These are phyloP conservation scores for Schizonepeta tenuifolia DNA, from an alignment of 257 asterid species.

Conservation along the genomic window DNA sequence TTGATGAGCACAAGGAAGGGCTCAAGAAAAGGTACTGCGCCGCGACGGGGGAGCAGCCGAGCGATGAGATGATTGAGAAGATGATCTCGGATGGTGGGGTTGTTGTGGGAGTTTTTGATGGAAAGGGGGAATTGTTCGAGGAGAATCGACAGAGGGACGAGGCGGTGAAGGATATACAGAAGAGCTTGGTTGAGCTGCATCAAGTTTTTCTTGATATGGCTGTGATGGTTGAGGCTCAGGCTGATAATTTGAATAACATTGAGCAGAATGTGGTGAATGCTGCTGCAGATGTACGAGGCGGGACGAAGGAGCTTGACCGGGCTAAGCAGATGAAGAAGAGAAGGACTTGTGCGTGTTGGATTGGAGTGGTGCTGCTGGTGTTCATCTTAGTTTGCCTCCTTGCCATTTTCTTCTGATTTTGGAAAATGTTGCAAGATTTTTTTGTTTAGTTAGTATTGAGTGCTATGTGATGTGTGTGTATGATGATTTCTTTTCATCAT, in stretches of 20 bases:
- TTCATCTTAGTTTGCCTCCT: constrained; percentile 60
- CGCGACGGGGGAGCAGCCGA: constrained; percentile 53
- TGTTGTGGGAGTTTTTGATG: constrained; percentile 35
- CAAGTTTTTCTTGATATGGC: constrained; percentile 91
- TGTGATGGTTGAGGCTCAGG: constrained; percentile 81
- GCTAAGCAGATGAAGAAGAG: constrained; percentile 57
- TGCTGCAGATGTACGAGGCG: constrained; percentile 44
- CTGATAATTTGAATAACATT: constrained; percentile 71
- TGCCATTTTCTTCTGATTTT: constrained; percentile 54
- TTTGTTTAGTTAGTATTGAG: not conserved
- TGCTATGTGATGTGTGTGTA: not conserved
- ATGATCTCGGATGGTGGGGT: constrained; percentile 46
- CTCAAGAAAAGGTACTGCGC: constrained; percentile 50
- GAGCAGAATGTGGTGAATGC: constrained; percentile 73
- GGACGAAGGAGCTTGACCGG: constrained; percentile 61
- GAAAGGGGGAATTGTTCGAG: constrained; percentile 46
- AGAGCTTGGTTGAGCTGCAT: constrained; percentile 68
- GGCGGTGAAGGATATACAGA: constrained; percentile 71
- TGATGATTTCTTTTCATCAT: constrained; percentile 42
- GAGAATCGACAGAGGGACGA: constrained; percentile 65
- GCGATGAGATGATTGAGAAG: constrained; percentile 61
- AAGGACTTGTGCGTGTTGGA: constrained; percentile 64
- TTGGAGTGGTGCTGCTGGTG: constrained; percentile 54
- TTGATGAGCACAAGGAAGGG: constrained; percentile 60
- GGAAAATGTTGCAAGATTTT: not conserved